Percentiles rank a stretch among this genome's conserved stretches.
Conservation (phyloP, 2,329 filamentous ascomycete species). For the Trichoderma brevicompactum region DNA sequence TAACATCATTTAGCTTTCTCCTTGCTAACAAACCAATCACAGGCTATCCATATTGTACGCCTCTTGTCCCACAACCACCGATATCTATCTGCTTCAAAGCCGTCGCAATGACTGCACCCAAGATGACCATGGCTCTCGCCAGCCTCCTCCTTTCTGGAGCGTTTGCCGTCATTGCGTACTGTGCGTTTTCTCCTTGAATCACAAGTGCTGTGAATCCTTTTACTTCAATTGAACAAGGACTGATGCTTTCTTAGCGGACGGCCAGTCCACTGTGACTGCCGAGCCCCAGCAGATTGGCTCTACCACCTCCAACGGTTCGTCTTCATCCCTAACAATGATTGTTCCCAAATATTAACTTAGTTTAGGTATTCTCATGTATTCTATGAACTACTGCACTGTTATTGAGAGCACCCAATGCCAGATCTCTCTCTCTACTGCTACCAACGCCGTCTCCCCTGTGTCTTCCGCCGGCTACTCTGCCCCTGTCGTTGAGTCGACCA, state of each 20-base stretch:
- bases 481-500: slow-evolving; percentile 8
- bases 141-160: slow-evolving; percentile 33
- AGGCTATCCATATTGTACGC: not conserved
- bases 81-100: not conserved
- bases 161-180: not conserved
- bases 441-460: slow-evolving; percentile 30
- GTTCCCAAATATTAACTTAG: not conserved
- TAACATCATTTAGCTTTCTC: too few species aligned
- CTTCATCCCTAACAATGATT: not conserved
- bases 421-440: slow-evolving; percentile 38
- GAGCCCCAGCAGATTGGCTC: slow-evolving; percentile 42
- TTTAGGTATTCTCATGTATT: slow-evolving; percentile 41
- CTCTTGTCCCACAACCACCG: not conserved
- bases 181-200: slow-evolving; percentile 6
- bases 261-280: slow-evolving; percentile 37
- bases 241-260: slow-evolving; percentile 36
- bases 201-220: not conserved
- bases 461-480: slow-evolving; percentile 17
- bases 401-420: slow-evolving; percentile 43
- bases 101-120: slow-evolving; percentile 38
- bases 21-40: not conserved
- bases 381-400: slow-evolving; percentile 45
- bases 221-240: not conserved
- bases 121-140: slow-evolving; percentile 37
- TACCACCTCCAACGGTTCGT: slow-evolving; percentile 41